Base-by-base conservation (phyloP, 1,284 basidiomycete genomes). In the Tausonia pullulans region DNA sequence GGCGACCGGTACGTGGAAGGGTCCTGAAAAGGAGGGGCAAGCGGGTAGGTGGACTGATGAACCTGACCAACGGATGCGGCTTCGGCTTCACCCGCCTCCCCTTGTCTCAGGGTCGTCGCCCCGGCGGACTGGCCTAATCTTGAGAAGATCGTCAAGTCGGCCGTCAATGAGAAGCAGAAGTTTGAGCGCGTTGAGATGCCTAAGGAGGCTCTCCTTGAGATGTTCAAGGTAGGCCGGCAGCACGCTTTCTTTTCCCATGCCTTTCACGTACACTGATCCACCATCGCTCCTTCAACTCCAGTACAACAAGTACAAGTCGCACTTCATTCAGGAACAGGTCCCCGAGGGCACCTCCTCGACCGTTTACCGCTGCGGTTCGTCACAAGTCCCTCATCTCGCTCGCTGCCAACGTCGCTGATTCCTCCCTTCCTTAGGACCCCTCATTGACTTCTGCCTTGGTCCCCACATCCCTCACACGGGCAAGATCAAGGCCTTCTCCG, bases 271-370 rank as follows among this genome's bases (percentile, higher is more conserved):
- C 11, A 65, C 58, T 72, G 56, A 72, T 60, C 46, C 41, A 10
- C 14, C 13, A 5, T 13, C 13, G n/a, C 14, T 55, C 8, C 44
- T 51, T 27, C 6, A 3, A 50, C 44, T 64, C 11, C 72, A 96
- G 91, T 99, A 98, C 80, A 99, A 98, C 82, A 96, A 94, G 78
- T 99, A 97, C 81, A 99, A 99, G 81, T 84, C 87, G 73, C 87
- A 98, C 76, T 85, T 98, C 74, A 98, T 99, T 74, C 84, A 95
- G 74, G 84, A 86, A 70, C 98, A 98, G 79, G 88, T 99, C 64
- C 88, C 93, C 7, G 95, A 99, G 75, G 95, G 95, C 69, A 90
- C 91, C 14, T 92, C 89, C 62, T 97, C 96, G 61, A 98, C 96
- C 13, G 93, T 99, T 44, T 99, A 98, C 80, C 90, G 94, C 63